Base-by-base conservation (phyloP, 345 rosid genomes). In the Populus simonii region DNA sequence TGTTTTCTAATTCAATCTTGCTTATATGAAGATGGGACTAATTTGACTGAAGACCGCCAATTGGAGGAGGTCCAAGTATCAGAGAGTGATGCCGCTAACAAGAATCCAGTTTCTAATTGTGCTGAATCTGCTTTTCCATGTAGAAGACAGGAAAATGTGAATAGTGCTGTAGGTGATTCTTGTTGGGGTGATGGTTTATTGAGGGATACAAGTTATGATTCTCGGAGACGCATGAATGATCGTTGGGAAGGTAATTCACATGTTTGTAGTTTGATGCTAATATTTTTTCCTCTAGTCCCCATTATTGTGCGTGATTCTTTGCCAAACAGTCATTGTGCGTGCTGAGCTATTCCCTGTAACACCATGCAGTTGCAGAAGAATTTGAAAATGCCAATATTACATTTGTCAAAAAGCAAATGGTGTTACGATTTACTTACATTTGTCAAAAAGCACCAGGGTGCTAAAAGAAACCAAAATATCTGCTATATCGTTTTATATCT, bases 171-270 rank as follows among this genome's bases (percentile, higher is more conserved):
- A 65, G 85, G 76, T 73, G 66, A 41, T 23, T 70, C 79, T 69
- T 35, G 33, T 45, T 67, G 31, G 18, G n/a, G 16, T 79, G 75
- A 79, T 65, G 76, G 76, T 67, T 75, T 74, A 13, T 8, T 31
- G 62, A 61, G 68, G 57, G 79, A 79, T 23, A 38, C 59, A 41
- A 57, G 45, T 55, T 35, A 36, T 69, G 76, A 78, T 65, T 77
- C 74, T 41, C 68, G 17, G 63, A 55, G 57, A 57, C 39, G 18
- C 61, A 49, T 27, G 71, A 33, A 69, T 38, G 75, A 78, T 25
- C 70, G 10, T 43, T 70, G 47, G 47, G 85, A 80, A 76, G 88
- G 87, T 87, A 78, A 73, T 36, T 73, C 65, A 70, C 33, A 18
- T 74, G 29, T 68, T 66, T n/a, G 51, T 33, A 68, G n/a, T 29